Evolutionary conservation across 495 filamentous ascomycete genomes (phyloP).

Genomic region (Penicillium simplicissimum): DNA sequence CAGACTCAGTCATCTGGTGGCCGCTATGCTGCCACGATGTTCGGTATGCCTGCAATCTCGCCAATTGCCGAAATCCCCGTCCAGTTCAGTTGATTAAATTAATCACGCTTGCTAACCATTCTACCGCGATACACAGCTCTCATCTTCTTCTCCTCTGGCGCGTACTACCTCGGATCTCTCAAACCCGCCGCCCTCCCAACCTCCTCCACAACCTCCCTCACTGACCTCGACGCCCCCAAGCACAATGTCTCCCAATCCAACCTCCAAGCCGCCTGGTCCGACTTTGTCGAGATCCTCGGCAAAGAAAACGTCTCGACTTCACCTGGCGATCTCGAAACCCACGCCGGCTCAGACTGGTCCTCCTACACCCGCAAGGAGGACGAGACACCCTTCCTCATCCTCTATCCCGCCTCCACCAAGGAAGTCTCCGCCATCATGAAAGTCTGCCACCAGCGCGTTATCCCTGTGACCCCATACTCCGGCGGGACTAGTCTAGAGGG

Average conservation of each 20-base stretch:
- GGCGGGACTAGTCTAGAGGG: conserved; percentile 67
- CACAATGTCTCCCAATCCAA: conserved; percentile 74
- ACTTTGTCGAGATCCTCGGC: conserved; percentile 84
- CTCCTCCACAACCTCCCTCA: conserved; percentile 73
- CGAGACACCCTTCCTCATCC: conserved; percentile 49
- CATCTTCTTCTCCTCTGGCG: conserved; percentile 58
- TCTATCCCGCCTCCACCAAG: conserved; percentile 54
- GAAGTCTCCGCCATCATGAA: conserved; percentile 64
- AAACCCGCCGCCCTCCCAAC: conserved; percentile 59
- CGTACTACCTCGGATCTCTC: conserved; percentile 71
- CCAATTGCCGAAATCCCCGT: background rate
- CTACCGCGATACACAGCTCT: conserved; percentile 48
- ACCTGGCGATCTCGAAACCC: conserved; percentile 62
- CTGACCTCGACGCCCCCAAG: conserved; percentile 55
- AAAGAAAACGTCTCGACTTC: conserved; percentile 80
- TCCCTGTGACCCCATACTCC: conserved; percentile 65
- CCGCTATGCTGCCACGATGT: conserved; percentile 61
- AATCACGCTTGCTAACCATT: conserved; percentile 7
- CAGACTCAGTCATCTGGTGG: conserved; percentile 53
- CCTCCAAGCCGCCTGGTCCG: conserved; percentile 90
- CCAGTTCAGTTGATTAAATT: background rate
- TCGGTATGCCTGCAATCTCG: conserved; percentile 49
- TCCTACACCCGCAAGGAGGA: conserved; percentile 62
- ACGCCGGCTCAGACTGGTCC: conserved; percentile 87
- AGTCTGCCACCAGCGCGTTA: conserved; percentile 58